Evolutionary conservation across 163 green algal species (phyloP).

Genomic region (Scenedesmus sp.): DNA sequence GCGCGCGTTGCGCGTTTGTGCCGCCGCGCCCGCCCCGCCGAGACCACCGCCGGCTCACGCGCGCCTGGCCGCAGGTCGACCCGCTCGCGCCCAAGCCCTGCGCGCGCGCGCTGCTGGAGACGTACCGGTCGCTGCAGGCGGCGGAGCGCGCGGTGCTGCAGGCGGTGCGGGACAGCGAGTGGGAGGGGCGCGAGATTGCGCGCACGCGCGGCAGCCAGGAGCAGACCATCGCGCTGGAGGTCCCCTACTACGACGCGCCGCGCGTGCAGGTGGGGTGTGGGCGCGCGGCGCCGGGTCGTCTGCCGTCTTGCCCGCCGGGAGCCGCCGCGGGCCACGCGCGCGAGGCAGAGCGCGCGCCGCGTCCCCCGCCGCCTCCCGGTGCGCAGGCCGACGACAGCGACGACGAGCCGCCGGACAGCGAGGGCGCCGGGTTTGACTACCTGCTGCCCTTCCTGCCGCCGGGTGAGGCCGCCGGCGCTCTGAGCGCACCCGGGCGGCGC

Average conservation of each 20-base stretch:
- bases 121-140: slow-evolving; percentile 72
- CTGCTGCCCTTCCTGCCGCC: slow-evolving; percentile 82
- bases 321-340: too few species aligned
- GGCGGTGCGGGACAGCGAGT: slow-evolving; percentile 74
- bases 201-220: slow-evolving; percentile 76
- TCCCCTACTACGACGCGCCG: slow-evolving; percentile 85
- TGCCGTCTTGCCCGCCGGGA: too few species aligned
- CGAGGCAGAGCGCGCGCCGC: too few species aligned
- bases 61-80: slow-evolving; percentile 62
- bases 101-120: slow-evolving; percentile 67
- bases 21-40: too few species aligned
- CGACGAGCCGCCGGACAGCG: slow-evolving; percentile 58
- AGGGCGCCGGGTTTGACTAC: slow-evolving; percentile 72
- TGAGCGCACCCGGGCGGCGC: neutral
- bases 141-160: slow-evolving; percentile 78
- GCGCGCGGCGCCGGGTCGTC: too few species aligned
- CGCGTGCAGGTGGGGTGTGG: slow-evolving; percentile 68
- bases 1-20: neutral
- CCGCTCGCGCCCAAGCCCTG: slow-evolving; percentile 61
- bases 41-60: too few species aligned
- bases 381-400: slow-evolving; percentile 66
- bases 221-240: slow-evolving; percentile 75
- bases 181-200: slow-evolving; percentile 76
- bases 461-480: slow-evolving; percentile 52
- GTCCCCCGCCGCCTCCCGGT: too few species aligned